Evolutionary conservation across 148 eudicot species (phyloP).

Genomic region (Rhododendron ovatum): DNA sequence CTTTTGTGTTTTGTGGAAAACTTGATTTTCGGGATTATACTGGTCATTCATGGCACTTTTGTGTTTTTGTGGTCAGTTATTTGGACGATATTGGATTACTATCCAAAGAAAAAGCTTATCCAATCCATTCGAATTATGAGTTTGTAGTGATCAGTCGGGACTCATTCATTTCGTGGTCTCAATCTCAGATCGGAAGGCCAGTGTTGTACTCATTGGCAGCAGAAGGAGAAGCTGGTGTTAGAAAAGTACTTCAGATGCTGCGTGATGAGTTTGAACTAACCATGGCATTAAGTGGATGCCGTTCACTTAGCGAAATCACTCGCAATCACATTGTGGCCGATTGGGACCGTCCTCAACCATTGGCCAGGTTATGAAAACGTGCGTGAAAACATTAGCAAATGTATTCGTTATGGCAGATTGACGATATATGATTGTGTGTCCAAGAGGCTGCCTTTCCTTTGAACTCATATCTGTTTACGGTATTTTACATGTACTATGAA

Average conservation of each 20-base stretch:
- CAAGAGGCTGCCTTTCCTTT: conserved; percentile 17
- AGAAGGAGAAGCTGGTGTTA: conserved; percentile 88
- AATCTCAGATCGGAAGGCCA: conserved; percentile 80
- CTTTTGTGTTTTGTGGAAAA: not conserved
- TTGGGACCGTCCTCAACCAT: conserved; percentile 62
- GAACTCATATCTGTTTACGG: conserved; percentile 6
- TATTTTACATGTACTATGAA: not conserved
- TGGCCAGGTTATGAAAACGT: conserved; percentile 42
- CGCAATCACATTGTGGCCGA: conserved; percentile 72
- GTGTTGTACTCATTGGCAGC: conserved; percentile 86
- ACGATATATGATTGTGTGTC: not conserved
- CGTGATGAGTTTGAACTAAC: conserved; percentile 89
- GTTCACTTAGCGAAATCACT: conserved; percentile 69
- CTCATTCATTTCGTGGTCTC: not conserved
- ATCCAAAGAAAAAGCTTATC: not conserved
- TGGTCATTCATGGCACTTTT: not conserved
- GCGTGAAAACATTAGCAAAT: not conserved
- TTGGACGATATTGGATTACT: not conserved
- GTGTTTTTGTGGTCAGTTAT: not conserved
- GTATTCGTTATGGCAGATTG: not conserved
- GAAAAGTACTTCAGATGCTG: conserved; percentile 83
- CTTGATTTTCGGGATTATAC: not conserved
- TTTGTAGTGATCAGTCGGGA: not conserved
- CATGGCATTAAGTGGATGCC: conserved; percentile 93
- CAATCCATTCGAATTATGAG: not conserved